Evolutionary conservation across 140 eudicot species (phyloP), one percentile per base, ranked within the genome.

Genomic region (Oenanthe javanica): DNA sequence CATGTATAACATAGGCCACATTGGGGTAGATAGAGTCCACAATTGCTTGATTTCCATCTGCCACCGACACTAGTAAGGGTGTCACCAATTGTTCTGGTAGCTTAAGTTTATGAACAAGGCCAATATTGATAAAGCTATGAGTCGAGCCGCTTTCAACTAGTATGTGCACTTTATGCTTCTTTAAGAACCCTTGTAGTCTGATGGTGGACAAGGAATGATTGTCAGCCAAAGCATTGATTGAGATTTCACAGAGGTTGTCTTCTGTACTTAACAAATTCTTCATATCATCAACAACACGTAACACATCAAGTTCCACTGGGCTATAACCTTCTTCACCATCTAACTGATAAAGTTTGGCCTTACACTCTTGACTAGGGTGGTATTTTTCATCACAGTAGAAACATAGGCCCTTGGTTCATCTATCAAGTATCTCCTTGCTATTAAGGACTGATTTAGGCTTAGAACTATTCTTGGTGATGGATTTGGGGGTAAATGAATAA

Each of bases 231-330:
- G 73, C 73, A 67, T 31, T 31, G 2, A 67, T 0, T 1, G 73
- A 23, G 0, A 67, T 67, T 31, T 67, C 73, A 31, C 46, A 12
- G 2, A 5, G 21, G 15, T 5, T 0, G 0, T 14, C 73, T 0
- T 23, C 73, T 2, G 3, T 7, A 12, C 31, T 6, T 8, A 63
- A 15, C 6, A 52, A 12, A 0, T 0, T 1, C 14, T 52, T 21
- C 59, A 52, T 63, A 3, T 31, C 43, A 1, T 67, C 46, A 0
- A 27, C 5, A 2, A 23, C 3, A 3, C 40, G 0, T 1, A 6
- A 1, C 0, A 21, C 15, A 0, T 27, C 43, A 2, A 3, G 3
- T 1, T 25, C 43, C 0, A 0, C 18, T 1, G 0, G 5, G 0
- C 9, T 6, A 2, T 1, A 0, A 10, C 43, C 18, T 9, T 9